Base-by-base conservation (phyloP, 108 stramenopile genomes). In the Asterionellopsis glacialis region DNA sequence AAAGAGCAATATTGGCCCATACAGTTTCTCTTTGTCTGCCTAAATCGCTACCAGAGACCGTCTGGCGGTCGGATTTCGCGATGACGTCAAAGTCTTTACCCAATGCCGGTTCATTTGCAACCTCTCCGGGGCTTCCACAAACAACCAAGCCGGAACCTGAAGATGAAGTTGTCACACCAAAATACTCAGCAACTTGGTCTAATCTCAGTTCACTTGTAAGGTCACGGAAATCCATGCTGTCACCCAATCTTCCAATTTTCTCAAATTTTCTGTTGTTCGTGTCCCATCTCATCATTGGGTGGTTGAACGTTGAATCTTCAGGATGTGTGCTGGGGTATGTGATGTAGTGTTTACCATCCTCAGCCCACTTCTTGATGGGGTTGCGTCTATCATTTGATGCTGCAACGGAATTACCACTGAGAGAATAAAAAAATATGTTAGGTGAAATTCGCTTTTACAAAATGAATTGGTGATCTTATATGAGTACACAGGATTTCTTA, bases 1-100 rank as follows among this genome's bases (percentile, higher is more conserved):
- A 61, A n/a, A 92, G 66, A 23, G 72, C 80, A 41, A 87, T 57
- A 41, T 72, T 60, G 6, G 69, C 54, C 87, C 87, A 92, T 21
- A 85, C 56, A 22, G 58, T 61, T 48, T 67, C 45, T 42, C 75
- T 55, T 54, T 88, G 52, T 25, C 24, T 53, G 5, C 10, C 52
- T 6, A 53, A 53, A 21, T 53, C 52, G 24, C 1, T 12, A 15
- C 33, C 7, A 2, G 33, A 7, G 33, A 5, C n/a, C n/a, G n/a
- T n/a, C n/a, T n/a, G n/a, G n/a, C n/a, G n/a, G n/a, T n/a, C n/a
- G n/a, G n/a, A n/a, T n/a, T n/a, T n/a, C n/a, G n/a, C n/a, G n/a
- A n/a, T n/a, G n/a, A n/a, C n/a, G n/a, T n/a, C n/a, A n/a, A n/a
- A n/a, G n/a, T n/a, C n/a, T n/a, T 33, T 33, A 47, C 56, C 64